phyloP scores from a whole-genome alignment of 495 filamentous ascomycete genomes.

The Podospora didyma region DNA sequence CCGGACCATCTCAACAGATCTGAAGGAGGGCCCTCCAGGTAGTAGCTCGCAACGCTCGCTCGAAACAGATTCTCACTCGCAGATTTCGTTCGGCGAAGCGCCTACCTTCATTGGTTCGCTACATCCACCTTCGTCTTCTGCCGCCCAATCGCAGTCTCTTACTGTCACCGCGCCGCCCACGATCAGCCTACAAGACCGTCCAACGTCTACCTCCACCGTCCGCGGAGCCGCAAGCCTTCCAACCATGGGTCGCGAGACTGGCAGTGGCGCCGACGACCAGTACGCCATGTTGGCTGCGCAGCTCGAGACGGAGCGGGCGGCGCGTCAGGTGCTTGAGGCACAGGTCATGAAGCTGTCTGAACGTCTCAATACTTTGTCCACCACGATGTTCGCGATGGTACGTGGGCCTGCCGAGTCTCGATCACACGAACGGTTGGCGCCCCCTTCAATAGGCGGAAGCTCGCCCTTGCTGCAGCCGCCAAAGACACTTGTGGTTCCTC shows the following conservation, averaged over 20 bases:
- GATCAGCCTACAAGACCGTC: slow-evolving; percentile 14
- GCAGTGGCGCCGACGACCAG: slow-evolving; percentile 8
- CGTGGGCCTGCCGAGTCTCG: slow-evolving; percentile 25
- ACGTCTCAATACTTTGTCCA: slow-evolving; percentile 36
- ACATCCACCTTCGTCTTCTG: slow-evolving; percentile 30
- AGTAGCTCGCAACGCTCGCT: slow-evolving; percentile 32
- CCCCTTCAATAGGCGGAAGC: neutral
- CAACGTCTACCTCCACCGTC: slow-evolving; percentile 37
- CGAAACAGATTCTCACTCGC: slow-evolving; percentile 30
- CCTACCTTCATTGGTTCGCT: slow-evolving; percentile 34
- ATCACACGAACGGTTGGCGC: slow-evolving; percentile 21
- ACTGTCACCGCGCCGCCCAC: slow-evolving; percentile 12
- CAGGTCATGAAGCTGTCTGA: slow-evolving; percentile 46
- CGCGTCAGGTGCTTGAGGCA: slow-evolving; percentile 46
- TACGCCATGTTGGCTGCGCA: slow-evolving; percentile 37
- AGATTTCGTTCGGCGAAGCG: slow-evolving; percentile 38
- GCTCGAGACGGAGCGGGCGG: slow-evolving; percentile 46
- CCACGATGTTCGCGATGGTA: slow-evolving; percentile 33
- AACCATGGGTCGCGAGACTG: slow-evolving; percentile 28
- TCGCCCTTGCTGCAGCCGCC: slow-evolving; percentile 20
- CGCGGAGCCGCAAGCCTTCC: slow-evolving; percentile 41
- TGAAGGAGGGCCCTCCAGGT: slow-evolving; percentile 21
- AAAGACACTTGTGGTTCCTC: slow-evolving; percentile 8
- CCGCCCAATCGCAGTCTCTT: slow-evolving; percentile 20
- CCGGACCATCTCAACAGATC: slow-evolving; percentile 17